Conservation (phyloP, 169 alveolate species). For the Plasmodium berghei region DNA sequence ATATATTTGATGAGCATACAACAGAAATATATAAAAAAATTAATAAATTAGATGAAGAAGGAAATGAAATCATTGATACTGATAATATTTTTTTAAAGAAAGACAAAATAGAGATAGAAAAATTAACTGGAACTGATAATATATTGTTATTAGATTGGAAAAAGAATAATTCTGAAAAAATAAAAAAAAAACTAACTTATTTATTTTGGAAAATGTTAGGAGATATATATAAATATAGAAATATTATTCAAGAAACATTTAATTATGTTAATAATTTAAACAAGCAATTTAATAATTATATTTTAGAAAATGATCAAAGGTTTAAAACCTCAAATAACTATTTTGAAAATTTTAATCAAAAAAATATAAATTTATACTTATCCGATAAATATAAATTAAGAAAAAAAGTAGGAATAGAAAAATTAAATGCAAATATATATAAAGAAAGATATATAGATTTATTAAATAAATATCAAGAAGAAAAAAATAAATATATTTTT, state of each 20-base stretch:
- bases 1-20: background rate
- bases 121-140: no score
- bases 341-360: background rate
- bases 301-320: slow-evolving; percentile 8
- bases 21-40: no score
- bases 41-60: no score
- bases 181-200: slow-evolving; percentile 45
- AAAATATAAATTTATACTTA: slow-evolving; percentile 17
- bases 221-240: slow-evolving; percentile 44
- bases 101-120: no score
- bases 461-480: slow-evolving; percentile 11
- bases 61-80: no score
- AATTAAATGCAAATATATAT: slow-evolving; percentile 23
- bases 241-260: slow-evolving; percentile 30
- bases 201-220: slow-evolving; percentile 45
- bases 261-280: slow-evolving; percentile 19
- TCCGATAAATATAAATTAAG: slow-evolving; percentile 49
- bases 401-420: slow-evolving; percentile 20
- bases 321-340: background rate
- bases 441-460: slow-evolving; percentile 22
- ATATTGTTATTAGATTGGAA: no score
- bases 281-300: background rate
- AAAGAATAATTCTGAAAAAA: background rate
- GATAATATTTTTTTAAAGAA: no score
- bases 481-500: slow-evolving; percentile 10